phyloP scores from a whole-genome alignment of 176 grass and related monocot species.

The Avena atlantica region DNA sequence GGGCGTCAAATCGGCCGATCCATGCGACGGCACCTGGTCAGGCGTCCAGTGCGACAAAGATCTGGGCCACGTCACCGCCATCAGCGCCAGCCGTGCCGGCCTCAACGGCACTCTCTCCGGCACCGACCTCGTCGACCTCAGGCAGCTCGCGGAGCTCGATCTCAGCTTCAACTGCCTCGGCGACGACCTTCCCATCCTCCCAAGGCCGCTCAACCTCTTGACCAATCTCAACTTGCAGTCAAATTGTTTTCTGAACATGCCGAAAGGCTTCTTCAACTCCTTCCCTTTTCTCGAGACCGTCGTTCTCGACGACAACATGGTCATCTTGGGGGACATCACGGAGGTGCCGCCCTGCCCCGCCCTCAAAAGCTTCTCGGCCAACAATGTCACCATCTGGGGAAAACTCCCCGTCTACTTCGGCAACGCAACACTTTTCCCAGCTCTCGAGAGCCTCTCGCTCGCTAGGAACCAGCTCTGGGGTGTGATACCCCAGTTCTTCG shows the following conservation, averaged over 20 bases:
- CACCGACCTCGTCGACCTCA: conserved; percentile 25
- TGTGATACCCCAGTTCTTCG: neutral
- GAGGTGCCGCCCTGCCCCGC: neutral
- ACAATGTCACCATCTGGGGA: neutral
- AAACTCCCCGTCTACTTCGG: neutral
- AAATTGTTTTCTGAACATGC: neutral
- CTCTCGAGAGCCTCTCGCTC: neutral
- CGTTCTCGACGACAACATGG: conserved; percentile 5
- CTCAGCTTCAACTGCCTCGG: conserved; percentile 2
- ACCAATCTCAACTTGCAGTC: neutral
- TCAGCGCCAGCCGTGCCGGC: conserved; percentile 31
- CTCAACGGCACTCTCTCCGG: conserved; percentile 5
- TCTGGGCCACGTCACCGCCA: conserved; percentile 12
- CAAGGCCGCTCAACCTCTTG: conserved; percentile 8
- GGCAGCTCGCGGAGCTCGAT: neutral
- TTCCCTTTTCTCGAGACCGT: conserved; percentile 5
- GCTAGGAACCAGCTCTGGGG: neutral
- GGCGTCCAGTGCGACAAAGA: conserved; percentile 32
- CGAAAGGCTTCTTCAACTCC: neutral
- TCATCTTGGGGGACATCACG: neutral
- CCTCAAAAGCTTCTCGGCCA: conserved; percentile 8
- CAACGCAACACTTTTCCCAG: neutral
- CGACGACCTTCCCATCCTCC: neutral
- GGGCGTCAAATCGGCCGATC: conserved; percentile 29
- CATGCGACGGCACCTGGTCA: conserved; percentile 24